phyloP scores from a whole-genome alignment of 352 stramenopile genomes.

The Globisporangium lucens region DNA sequence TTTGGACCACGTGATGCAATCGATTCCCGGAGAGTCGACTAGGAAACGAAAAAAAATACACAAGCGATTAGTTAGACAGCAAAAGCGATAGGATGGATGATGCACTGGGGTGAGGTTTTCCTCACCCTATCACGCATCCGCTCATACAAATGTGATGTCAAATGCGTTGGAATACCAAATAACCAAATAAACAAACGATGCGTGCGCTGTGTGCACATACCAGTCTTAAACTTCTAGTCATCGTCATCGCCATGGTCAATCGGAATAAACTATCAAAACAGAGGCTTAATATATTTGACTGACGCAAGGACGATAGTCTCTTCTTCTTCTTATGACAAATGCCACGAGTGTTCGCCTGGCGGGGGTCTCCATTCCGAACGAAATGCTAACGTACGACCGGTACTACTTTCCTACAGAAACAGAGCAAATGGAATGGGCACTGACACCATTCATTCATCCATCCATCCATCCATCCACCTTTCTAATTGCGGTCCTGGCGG shows the following conservation, averaged over 20 bases:
- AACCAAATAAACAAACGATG: background rate
- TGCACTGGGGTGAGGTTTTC: background rate
- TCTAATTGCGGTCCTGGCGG: slow-evolving; percentile 36
- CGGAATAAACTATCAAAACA: slow-evolving; percentile 15
- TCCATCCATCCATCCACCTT: background rate
- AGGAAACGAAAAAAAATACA: background rate
- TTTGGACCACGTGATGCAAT: background rate
- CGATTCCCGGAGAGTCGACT: background rate
- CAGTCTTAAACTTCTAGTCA: no score
- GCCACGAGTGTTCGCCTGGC: background rate
- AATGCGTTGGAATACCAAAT: background rate
- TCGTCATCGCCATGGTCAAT: background rate
- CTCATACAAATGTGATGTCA: background rate
- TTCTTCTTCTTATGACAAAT: slow-evolving; percentile 23
- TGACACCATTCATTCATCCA: background rate
- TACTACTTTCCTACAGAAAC: slow-evolving; percentile 4
- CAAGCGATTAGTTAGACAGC: background rate
- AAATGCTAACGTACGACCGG: background rate
- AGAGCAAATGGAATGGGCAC: background rate
- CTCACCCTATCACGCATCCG: background rate
- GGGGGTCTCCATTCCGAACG: background rate
- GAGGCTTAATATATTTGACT: slow-evolving; percentile 17
- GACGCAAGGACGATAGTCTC: background rate
- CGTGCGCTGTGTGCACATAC: background rate
- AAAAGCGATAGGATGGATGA: background rate